Evolutionary conservation across 768 basidiomycete species (phyloP).

Genomic region (Gyrodon lividus): DNA sequence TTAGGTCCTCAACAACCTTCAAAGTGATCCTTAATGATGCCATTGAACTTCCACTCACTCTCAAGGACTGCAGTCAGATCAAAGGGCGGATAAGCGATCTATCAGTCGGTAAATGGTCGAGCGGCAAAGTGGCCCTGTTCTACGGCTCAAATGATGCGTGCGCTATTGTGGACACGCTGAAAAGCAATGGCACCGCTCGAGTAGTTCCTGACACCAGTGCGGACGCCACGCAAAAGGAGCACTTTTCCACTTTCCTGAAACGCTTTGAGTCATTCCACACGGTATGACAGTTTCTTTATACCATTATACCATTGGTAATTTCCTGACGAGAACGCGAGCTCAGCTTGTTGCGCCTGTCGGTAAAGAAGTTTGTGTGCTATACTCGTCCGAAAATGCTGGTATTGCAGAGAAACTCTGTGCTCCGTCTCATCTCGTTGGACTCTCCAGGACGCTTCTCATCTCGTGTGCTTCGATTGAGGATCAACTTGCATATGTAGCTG

Average conservation of each 20-base stretch:
- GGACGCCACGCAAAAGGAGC: slow-evolving; percentile 40
- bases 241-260: slow-evolving; percentile 49
- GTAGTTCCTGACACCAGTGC: slow-evolving; percentile 41
- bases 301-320: background rate
- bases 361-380: slow-evolving; percentile 54
- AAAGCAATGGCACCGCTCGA: slow-evolving; percentile 49
- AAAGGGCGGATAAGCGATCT: slow-evolving; percentile 37
- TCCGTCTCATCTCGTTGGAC: slow-evolving; percentile 43
- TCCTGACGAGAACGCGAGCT: background rate
- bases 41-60: slow-evolving; percentile 47
- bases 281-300: slow-evolving; percentile 35
- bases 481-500: slow-evolving; percentile 57
- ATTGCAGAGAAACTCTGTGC: slow-evolving; percentile 52
- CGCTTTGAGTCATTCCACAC: slow-evolving; percentile 53
- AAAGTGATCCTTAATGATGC: slow-evolving; percentile 50
- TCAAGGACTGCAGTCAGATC: slow-evolving; percentile 41
- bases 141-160: slow-evolving; percentile 48
- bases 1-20: slow-evolving; percentile 36
- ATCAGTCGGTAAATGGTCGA: slow-evolving; percentile 34
- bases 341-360: slow-evolving; percentile 62
- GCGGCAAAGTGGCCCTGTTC: slow-evolving; percentile 58
- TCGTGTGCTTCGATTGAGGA: slow-evolving; percentile 58
- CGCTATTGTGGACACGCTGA: slow-evolving; percentile 52
- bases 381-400: slow-evolving; percentile 48
- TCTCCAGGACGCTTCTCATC: slow-evolving; percentile 47